Evolutionary conservation across 2,329 filamentous ascomycete species (phyloP), one percentile per base, ranked within the genome.

Genomic region (Aaosphaeria pasadenensis): DNA sequence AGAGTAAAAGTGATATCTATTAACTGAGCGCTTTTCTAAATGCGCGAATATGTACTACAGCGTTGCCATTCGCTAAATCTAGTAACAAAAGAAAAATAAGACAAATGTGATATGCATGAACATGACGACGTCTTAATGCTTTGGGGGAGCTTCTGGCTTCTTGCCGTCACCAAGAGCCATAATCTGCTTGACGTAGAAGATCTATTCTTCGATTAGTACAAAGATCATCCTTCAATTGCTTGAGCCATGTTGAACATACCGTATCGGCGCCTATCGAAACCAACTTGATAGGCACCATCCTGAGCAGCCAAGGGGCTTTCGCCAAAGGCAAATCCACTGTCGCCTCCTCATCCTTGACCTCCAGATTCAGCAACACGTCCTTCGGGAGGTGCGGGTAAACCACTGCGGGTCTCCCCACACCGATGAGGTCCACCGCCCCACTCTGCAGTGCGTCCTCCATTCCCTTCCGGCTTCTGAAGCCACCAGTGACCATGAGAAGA

Each of bases 401-500:
- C 24, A 36, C 45, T 29, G 45, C 53, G 1, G 53, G 53, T 38
- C 53, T 32, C 9, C 29, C 53, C 9, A 56, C 29, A 2, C 51
- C 49, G 9, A 56, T 44, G 11, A 56, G 30, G 44, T 56, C 53
- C 45, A 51, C 53, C 28, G 53, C 43, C 39, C 46, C 46, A 43
- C 53, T 73, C 4, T 79, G 57, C 1, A 85, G 67, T 0, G 79
- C 80, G 28, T 70, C 64, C 7, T 77, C 75, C 81, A 85, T 84
- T 11, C 74, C 82, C 28, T 62, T 68, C 0, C 72, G 74, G 1
- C 76, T 78, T 41, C 77, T 71, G 51, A 84, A 66, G 0, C 81
- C 81, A 29, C 81, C 81, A 0, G 80, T 84, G 17, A 85, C 71
- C 56, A 81, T 84, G 2, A 72, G 71, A 53, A 77, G 78, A 0